These are phyloP conservation scores for Colletotrichum zoysiae DNA, from an alignment of 2,329 filamentous ascomycete species.

Conservation along the genomic window DNA sequence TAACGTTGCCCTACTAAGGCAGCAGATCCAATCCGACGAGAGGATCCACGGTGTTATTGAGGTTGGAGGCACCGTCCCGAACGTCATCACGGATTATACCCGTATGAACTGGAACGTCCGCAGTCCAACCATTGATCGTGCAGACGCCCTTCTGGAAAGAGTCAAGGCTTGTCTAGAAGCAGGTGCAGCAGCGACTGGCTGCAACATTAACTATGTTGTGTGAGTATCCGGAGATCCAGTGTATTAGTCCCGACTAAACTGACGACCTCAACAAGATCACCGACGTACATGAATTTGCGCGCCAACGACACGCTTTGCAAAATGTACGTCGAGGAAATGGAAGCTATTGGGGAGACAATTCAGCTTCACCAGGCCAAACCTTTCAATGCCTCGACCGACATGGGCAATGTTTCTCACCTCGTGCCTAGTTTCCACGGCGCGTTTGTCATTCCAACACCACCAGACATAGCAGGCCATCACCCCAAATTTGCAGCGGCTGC, in stretches of 20 bases:
- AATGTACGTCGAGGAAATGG: conserved; percentile 60
- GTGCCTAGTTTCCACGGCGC: conserved; percentile 62
- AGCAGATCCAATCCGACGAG: conserved; percentile 54
- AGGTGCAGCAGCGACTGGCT: conserved; percentile 52
- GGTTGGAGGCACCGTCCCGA: conserved; percentile 53
- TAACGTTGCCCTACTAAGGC: conserved; percentile 52
- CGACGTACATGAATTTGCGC: conserved; percentile 59
- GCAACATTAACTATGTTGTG: conserved; percentile 52
- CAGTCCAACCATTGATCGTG: conserved; percentile 49
- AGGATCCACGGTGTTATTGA: conserved; percentile 54
- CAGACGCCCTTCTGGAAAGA: conserved; percentile 47
- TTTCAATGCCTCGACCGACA: conserved; percentile 59
- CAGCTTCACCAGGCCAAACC: conserved; percentile 52
- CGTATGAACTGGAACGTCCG: conserved; percentile 56
- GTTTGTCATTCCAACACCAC: conserved; percentile 57
- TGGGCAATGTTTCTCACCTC: conserved; percentile 64
- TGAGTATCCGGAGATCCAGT: conserved; percentile 42
- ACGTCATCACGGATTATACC: conserved; percentile 56
- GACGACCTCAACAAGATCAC: conserved; percentile 44
- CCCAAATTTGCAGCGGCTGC: conserved; percentile 60
- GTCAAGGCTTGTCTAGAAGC: conserved; percentile 55
- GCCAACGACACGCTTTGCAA: conserved; percentile 59
- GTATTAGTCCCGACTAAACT: neutral
- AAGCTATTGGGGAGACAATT: conserved; percentile 52
- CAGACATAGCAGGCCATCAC: conserved; percentile 54